Conservation (phyloP, 2,329 filamentous ascomycete genomes). For the Colletotrichum sp. region DNA sequence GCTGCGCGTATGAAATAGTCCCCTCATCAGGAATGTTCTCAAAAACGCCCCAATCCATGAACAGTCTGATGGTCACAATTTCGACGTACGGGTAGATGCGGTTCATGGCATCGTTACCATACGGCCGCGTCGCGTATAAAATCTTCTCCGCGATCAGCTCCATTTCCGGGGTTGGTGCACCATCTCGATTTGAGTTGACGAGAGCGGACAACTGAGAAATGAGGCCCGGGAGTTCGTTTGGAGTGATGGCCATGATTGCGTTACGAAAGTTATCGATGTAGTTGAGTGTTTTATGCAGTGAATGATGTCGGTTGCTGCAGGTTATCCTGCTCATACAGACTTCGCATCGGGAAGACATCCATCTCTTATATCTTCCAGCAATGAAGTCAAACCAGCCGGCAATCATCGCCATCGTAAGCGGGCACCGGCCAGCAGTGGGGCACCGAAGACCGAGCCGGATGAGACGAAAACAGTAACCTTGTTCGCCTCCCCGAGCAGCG, state of each 20-base stretch:
- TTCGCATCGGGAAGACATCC: not conserved
- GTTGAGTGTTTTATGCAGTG: accelerated
- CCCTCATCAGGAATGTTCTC: constrained; percentile 32
- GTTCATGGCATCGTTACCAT: not conserved
- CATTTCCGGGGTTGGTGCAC: not conserved
- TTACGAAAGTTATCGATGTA: accelerated
- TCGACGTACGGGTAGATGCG: not conserved
- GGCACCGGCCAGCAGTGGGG: not conserved
- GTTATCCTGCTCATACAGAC: accelerated
- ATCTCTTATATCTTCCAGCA: not conserved
- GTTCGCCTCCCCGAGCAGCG: not conserved
- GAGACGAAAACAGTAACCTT: not conserved
- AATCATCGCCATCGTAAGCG: not conserved
- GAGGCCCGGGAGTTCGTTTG: not conserved
- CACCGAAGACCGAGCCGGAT: not conserved
- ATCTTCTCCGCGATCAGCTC: not conserved
- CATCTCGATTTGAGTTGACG: not conserved
- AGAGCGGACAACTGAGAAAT: not conserved
- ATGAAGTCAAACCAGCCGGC: not conserved
- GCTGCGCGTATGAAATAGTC: constrained; percentile 28
- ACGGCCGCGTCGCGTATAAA: not conserved
- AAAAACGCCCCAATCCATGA: constrained; percentile 36
- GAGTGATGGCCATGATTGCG: not conserved
- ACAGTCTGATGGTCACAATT: constrained; percentile 17
- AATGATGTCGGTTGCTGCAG: not conserved